A percentile compares a stretch with the other conserved stretches of the same genome.
Evolutionary conservation across 805 yeast species (phyloP).

Genomic region (Maudiozyma pseudohumilis): DNA sequence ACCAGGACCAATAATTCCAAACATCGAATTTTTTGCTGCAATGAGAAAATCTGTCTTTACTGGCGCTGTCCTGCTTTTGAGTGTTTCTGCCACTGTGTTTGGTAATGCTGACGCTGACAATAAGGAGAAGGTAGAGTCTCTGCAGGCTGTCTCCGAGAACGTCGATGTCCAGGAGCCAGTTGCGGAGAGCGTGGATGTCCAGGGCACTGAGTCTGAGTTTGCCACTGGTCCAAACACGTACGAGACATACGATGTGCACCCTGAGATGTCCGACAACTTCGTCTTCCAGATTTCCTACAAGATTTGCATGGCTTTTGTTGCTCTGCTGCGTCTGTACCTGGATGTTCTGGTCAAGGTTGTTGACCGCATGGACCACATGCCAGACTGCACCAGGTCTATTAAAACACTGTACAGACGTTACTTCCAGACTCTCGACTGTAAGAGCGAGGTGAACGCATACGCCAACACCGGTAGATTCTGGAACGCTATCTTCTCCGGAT

Average conservation of each 20-base stretch:
- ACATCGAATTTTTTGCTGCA: no score
- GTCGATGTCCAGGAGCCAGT: background rate
- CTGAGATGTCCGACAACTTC: background rate
- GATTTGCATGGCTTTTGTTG: slow-evolving; percentile 1
- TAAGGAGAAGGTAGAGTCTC: no score
- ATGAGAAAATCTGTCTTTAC: background rate
- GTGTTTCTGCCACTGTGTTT: background rate
- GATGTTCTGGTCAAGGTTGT: background rate
- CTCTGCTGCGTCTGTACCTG: background rate
- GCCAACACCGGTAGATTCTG: background rate
- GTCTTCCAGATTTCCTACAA: background rate
- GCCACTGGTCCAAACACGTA: no score
- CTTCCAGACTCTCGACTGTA: background rate
- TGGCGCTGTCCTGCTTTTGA: background rate
- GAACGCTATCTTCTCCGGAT: background rate
- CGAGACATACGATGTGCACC: background rate
- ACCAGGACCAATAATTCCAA: no score
- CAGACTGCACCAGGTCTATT: background rate
- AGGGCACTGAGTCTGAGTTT: background rate
- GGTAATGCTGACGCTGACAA: no score
- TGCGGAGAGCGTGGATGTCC: no score
- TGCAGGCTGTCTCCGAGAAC: background rate
- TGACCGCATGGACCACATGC: background rate
- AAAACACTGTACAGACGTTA: background rate
- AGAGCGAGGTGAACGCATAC: background rate